These are phyloP conservation scores for Fraxinus ornus DNA, from an alignment of 305 asterid genomes.

Conservation along the genomic window DNA sequence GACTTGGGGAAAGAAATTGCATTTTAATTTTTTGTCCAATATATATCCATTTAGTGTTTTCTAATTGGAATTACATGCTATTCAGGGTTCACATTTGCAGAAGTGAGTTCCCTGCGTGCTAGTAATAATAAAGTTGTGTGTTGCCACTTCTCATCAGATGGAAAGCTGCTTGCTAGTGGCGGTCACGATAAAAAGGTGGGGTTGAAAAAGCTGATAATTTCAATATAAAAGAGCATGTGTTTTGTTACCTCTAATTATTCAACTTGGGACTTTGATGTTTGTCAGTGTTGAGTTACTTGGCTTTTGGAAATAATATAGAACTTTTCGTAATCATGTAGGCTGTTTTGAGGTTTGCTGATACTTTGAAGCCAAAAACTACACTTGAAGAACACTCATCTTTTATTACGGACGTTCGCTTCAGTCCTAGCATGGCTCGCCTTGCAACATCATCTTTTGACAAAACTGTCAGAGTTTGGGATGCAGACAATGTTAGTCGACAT, in stretches of 20 bases:
- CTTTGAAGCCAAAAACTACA: conserved; percentile 72
- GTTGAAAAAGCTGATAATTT: neutral
- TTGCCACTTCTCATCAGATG: conserved; percentile 98
- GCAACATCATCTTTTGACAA: conserved; percentile 96
- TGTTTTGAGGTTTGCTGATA: conserved; percentile 75
- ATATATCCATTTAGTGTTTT: conserved; percentile 7
- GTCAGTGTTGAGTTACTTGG: neutral
- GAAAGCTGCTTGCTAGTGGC: conserved; percentile 91
- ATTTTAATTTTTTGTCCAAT: neutral
- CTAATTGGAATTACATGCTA: conserved; percentile 15
- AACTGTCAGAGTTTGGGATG: conserved; percentile 96
- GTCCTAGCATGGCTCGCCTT: conserved; percentile 93
- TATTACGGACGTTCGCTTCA: conserved; percentile 88
- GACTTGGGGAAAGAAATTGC: neutral
- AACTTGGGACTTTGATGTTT: neutral
- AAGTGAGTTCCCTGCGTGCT: conserved; percentile 71
- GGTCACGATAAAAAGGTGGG: conserved; percentile 96
- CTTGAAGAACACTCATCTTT: conserved; percentile 84
- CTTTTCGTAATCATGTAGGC: conserved; percentile 50
- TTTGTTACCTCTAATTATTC: neutral
- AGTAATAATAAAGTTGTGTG: conserved; percentile 80
- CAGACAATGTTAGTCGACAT: conserved; percentile 68
- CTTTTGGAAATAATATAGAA: conserved; percentile 3
- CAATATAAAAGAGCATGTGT: neutral
- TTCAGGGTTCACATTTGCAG: conserved; percentile 76